A percentile compares a stretch with the other conserved stretches of the same genome.
Conservation (phyloP, 164 flowering plant species). For the Sedum album region DNA sequence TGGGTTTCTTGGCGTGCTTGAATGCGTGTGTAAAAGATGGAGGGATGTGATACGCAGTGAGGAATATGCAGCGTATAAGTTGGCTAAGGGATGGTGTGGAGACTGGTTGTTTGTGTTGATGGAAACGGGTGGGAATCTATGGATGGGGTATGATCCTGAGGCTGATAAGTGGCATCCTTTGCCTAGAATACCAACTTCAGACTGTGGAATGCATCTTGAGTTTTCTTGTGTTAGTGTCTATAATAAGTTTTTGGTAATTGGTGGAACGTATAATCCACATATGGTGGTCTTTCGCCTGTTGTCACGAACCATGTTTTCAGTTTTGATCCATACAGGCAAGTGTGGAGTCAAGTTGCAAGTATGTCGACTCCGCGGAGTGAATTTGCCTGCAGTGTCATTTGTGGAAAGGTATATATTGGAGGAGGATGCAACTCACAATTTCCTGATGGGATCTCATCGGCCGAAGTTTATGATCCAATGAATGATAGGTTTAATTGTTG, state of each 20-base stretch:
- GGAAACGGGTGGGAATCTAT: not conserved
- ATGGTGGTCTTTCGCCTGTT: not conserved
- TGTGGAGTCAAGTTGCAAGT: not conserved
- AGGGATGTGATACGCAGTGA: not conserved
- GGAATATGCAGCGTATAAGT: not conserved
- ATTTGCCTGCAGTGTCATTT: not conserved
- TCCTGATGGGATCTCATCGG: not conserved
- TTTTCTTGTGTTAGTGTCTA: constrained; percentile 1
- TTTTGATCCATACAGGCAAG: not conserved
- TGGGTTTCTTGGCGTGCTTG: not conserved
- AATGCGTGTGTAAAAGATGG: constrained; percentile 3
- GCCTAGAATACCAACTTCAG: not conserved
- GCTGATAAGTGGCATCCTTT: not conserved
- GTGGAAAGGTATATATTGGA: not conserved
- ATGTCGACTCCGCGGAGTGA: constrained; percentile 1
- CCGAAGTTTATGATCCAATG: constrained; percentile 1
- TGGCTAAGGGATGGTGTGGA: constrained; percentile 1
- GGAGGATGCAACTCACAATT: not conserved
- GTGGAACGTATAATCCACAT: not conserved
- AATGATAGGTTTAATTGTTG: not conserved
- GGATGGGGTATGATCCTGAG: not conserved
- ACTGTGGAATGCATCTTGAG: not conserved
- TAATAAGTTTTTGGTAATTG: not conserved
- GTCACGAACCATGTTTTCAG: not conserved
- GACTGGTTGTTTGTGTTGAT: constrained; percentile 4